These are phyloP conservation scores for Calendula officinalis DNA, from an alignment of 129 eudicot genomes.

Conservation along the genomic window DNA sequence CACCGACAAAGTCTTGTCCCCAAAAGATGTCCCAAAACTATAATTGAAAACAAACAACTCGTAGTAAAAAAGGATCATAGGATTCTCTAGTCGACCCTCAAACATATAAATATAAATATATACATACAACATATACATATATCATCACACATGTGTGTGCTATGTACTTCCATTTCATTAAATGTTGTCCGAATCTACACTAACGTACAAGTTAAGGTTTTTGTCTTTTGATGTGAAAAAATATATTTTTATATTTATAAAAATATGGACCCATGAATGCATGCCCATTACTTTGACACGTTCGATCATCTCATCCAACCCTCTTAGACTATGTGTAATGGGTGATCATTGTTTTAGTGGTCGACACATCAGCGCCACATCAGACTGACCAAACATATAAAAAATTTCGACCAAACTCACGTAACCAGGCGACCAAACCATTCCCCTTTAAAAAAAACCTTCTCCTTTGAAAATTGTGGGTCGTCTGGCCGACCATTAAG, in stretches of 20 bases:
- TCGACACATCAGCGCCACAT: not conserved
- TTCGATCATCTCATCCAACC: not conserved
- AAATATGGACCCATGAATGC: constrained; percentile 23
- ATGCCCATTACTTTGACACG: constrained; percentile 17
- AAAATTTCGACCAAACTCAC: no score
- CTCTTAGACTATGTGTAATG: no score
- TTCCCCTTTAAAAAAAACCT: no score
- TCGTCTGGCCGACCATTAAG: no score
- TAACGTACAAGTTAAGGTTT: constrained; percentile 34
- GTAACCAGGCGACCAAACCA: no score
- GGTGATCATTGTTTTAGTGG: no score
- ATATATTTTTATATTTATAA: not conserved
- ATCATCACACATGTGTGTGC: constrained; percentile 1
- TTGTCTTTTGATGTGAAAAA: constrained; percentile 27
- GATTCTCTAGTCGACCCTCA: constrained; percentile 27
- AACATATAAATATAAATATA: not conserved
- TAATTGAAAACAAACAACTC: constrained; percentile 10
- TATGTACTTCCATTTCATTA: constrained; percentile 21
- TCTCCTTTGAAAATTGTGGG: no score
- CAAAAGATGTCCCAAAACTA: not conserved
- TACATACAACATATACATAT: not conserved
- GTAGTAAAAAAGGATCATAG: constrained; percentile 18
- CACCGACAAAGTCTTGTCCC: not conserved
- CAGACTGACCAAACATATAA: no score
- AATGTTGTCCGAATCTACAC: constrained; percentile 30